phyloP scores from a whole-genome alignment of 331 rosid genomes.

The Phaseolus coccineus region DNA sequence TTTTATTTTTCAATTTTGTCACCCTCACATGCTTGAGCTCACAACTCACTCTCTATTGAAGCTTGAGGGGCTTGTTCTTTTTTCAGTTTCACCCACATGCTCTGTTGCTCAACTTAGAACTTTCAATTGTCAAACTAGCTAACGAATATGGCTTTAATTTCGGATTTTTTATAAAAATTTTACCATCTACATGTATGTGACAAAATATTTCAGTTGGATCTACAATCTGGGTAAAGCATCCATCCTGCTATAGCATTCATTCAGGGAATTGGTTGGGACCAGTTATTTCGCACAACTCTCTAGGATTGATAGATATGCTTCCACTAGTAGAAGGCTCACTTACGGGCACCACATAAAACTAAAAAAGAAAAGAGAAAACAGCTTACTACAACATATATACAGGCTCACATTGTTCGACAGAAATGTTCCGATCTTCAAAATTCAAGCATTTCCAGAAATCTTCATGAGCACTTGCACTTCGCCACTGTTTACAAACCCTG shows the following conservation, averaged over 20 bases:
- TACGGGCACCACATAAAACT: not conserved
- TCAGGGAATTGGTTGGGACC: not conserved
- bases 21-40: not conserved
- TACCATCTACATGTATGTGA: not conserved
- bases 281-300: not conserved
- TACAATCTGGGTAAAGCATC: not conserved
- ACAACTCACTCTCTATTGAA: not conserved
- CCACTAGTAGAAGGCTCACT: not conserved
- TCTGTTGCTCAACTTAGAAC: not conserved
- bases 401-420: conserved; percentile 88
- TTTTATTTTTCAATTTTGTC: not conserved
- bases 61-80: not conserved
- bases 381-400: not conserved
- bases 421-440: conserved; percentile 89
- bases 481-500: conserved; percentile 94
- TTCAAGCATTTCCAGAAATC: conserved; percentile 94
- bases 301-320: not conserved
- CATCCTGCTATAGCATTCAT: not conserved
- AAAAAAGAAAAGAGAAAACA: not conserved
- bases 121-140: not conserved
- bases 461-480: conserved; percentile 93
- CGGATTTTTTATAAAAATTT: not conserved
- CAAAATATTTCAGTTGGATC: not conserved
- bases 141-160: not conserved
- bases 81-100: not conserved